These are phyloP conservation scores for Leptodermis oblonga DNA, from an alignment of 257 asterid species.

Conservation along the genomic window DNA sequence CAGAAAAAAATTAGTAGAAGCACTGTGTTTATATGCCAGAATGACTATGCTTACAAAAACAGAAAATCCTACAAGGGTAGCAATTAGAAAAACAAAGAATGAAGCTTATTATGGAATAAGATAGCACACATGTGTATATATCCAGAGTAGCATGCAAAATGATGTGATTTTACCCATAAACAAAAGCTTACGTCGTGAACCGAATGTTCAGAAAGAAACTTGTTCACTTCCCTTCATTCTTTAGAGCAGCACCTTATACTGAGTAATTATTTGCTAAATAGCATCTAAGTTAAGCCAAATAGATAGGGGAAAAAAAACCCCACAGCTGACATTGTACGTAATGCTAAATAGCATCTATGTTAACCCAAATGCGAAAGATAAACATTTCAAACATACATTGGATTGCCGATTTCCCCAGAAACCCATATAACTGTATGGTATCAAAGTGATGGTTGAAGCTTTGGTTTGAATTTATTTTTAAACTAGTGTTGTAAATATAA, in stretches of 20 bases:
- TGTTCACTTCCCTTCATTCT: neutral
- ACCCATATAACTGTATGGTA: neutral
- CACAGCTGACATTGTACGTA: neutral
- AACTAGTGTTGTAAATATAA: too few species aligned
- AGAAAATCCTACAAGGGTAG: neutral
- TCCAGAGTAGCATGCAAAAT: neutral
- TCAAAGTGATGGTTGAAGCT: too few species aligned
- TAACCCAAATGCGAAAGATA: neutral
- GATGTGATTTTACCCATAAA: neutral
- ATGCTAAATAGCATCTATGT: neutral
- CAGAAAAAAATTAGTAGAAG: constrained; percentile 11
- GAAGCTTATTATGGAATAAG: neutral
- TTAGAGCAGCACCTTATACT: neutral
- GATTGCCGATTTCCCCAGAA: neutral
- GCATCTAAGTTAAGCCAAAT: neutral
- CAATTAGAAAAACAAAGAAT: neutral
- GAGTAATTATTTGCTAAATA: neutral
- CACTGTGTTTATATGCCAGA: neutral
- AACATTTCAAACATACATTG: neutral
- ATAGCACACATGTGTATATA: neutral
- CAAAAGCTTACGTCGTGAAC: neutral
- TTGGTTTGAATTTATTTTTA: too few species aligned
- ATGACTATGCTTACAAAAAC: too few species aligned
- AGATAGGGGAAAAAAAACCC: too few species aligned
- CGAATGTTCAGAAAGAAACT: neutral